Evolutionary conservation across 106 monocot species (phyloP).

Genomic region (Dioscorea zingiberensis): DNA sequence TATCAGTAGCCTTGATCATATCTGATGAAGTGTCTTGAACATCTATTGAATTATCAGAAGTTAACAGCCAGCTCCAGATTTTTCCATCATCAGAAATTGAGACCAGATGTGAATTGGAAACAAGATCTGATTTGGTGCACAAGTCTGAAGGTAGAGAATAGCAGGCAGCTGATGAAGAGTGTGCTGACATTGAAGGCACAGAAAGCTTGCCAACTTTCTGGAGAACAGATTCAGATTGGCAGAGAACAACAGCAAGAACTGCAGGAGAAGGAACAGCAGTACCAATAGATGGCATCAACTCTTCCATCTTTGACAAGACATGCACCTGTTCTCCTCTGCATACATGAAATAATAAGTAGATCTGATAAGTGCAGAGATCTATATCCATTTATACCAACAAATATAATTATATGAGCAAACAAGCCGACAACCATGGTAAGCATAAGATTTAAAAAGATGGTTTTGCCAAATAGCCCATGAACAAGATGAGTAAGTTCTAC

Average conservation of each 20-base stretch:
- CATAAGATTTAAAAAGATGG: too few relatives aligned
- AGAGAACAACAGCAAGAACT: conserved; percentile 69
- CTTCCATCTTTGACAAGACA: conserved; percentile 60
- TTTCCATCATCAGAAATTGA: conserved; percentile 96
- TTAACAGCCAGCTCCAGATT: conserved; percentile 86
- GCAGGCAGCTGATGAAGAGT: conserved; percentile 15
- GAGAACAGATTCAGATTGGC: conserved; percentile 60
- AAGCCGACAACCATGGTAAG: too few relatives aligned
- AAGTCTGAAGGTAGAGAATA: conserved; percentile 15
- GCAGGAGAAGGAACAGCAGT: conserved; percentile 76
- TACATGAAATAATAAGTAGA: conserved; percentile 4
- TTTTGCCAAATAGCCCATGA: too few relatives aligned
- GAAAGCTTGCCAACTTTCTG: conserved; percentile 49
- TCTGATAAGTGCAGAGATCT: too few relatives aligned
- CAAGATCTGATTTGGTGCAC: conserved; percentile 8
- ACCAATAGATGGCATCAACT: conserved; percentile 90
- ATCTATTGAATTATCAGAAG: conserved; percentile 33
- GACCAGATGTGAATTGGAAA: conserved; percentile 40
- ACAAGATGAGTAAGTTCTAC: too few relatives aligned
- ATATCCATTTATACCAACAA: too few relatives aligned
- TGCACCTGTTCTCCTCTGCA: conserved; percentile 82
- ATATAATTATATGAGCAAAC: too few relatives aligned
- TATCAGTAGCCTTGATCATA: conserved; percentile 12
- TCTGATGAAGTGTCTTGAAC: conserved; percentile 4
- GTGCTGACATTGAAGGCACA: conserved; percentile 14